A percentile compares a stretch with the other conserved stretches of the same genome.
Evolutionary conservation across 108 stramenopile genomes (phyloP).

Genomic region (Pseudonitzschia multistriata): DNA sequence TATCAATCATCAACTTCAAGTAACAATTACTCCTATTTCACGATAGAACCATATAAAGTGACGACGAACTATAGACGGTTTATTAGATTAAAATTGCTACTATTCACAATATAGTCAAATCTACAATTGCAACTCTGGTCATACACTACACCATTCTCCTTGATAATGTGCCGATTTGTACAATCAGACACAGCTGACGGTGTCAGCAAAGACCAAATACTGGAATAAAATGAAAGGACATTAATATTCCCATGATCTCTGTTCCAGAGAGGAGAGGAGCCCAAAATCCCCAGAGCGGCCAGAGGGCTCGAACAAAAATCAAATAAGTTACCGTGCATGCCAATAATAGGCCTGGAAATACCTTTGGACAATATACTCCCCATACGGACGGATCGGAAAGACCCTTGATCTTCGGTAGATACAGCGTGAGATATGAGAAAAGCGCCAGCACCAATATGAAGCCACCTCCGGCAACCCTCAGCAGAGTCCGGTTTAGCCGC

Average conservation of each 20-base stretch:
- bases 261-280: slow-evolving; percentile 78
- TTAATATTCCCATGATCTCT: slow-evolving; percentile 74
- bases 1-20: not conserved
- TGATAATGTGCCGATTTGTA: no score
- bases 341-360: slow-evolving; percentile 74
- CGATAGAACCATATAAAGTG: not conserved
- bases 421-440: slow-evolving; percentile 55
- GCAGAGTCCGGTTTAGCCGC: slow-evolving; percentile 44
- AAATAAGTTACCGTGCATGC: slow-evolving; percentile 58
- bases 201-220: slow-evolving; percentile 20
- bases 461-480: slow-evolving; percentile 43
- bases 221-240: slow-evolving; percentile 86
- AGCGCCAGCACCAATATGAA: slow-evolving; percentile 30
- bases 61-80: not conserved
- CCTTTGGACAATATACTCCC: slow-evolving; percentile 90
- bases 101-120: not conserved
- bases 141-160: no score
- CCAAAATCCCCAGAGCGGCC: slow-evolving; percentile 89
- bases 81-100: not conserved
- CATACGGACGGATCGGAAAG: slow-evolving; percentile 60
- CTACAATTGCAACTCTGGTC: no score
- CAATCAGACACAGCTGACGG: no score
- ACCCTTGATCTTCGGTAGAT: slow-evolving; percentile 52
- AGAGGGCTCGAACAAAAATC: slow-evolving; percentile 69
- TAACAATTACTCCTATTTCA: no score